Percentiles rank a stretch among this genome's conserved stretches.
These are phyloP conservation scores for Glycine latifolia DNA, from an alignment of 306 rosid species.

Conservation along the genomic window DNA sequence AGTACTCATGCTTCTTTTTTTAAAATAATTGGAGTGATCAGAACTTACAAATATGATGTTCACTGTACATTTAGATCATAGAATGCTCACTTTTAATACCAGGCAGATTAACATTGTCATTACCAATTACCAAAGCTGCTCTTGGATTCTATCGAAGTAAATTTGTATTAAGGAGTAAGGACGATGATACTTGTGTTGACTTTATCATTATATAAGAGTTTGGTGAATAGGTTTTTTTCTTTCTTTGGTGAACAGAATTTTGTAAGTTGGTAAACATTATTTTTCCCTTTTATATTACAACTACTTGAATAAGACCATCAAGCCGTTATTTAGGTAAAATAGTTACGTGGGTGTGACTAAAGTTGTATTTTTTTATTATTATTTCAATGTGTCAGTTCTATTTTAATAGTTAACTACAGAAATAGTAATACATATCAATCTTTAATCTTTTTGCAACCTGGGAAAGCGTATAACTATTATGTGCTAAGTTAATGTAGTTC, in stretches of 20 bases:
- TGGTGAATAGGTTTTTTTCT: not conserved
- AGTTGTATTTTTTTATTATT: not conserved
- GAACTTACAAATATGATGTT: not conserved
- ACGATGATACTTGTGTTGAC: not conserved
- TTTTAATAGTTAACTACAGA: not conserved
- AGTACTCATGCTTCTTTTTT: not conserved
- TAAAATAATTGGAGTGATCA: not conserved
- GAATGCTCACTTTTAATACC: not conserved
- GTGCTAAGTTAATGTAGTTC: not conserved
- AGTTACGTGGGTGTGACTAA: not conserved
- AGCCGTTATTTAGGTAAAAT: not conserved
- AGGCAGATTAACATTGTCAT: not conserved
- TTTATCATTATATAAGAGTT: not conserved
- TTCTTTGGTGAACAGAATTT: not conserved
- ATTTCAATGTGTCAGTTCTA: not conserved
- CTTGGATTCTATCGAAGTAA: not conserved
- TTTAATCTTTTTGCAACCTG: not conserved
- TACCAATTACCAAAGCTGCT: not conserved
- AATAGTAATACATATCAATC: not conserved
- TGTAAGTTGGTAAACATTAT: not conserved
- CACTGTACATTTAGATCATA: no score
- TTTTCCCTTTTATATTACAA: not conserved
- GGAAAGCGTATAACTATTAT: not conserved
- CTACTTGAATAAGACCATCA: not conserved
- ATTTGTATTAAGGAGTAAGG: no score